These are phyloP conservation scores for Phaeosphaeriaceae sp. DNA, from an alignment of 2,329 filamentous ascomycete genomes.

Conservation along the genomic window DNA sequence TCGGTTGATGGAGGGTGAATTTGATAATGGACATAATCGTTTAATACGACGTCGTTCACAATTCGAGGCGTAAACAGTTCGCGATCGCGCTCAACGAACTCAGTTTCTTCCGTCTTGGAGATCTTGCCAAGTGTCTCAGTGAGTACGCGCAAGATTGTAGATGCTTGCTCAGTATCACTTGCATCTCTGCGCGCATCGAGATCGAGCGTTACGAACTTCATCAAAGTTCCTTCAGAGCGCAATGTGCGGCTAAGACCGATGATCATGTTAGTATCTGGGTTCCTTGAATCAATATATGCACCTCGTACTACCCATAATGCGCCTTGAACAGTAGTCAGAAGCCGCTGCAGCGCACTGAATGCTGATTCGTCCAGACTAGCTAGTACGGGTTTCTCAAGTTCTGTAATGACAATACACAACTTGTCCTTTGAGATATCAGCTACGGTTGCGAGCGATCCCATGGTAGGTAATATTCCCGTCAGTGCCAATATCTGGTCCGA, in stretches of 20 bases:
- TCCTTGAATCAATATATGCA: conserved; percentile 4
- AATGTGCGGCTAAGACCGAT: conserved; percentile 16
- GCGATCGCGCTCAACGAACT: conserved; percentile 9
- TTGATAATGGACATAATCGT: conserved; percentile 29
- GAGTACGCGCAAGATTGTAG: background rate
- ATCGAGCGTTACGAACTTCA: conserved; percentile 17
- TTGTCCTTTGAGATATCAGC: conserved; percentile 13
- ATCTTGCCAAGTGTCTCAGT: background rate
- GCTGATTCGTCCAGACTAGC: conserved; percentile 1
- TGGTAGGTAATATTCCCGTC: conserved; percentile 1
- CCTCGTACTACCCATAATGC: conserved; percentile 15
- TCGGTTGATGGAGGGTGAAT: conserved; percentile 25
- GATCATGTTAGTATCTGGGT: conserved; percentile 18
- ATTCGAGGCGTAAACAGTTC: conserved; percentile 16
- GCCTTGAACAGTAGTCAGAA: conserved; percentile 9
- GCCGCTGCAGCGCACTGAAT: conserved; percentile 6
- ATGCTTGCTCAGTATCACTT: background rate
- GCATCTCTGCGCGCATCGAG: conserved; percentile 1
- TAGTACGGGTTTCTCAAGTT: conserved; percentile 12
- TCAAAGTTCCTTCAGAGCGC: conserved; percentile 15
- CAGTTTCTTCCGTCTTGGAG: conserved; percentile 8
- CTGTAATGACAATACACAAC: conserved; percentile 21
- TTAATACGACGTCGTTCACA: conserved; percentile 25
- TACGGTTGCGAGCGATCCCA: conserved; percentile 3
- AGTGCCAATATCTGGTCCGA: conserved; percentile 10